Evolutionary conservation across 306 rosid genomes (phyloP).

Genomic region (Malus fusca): DNA sequence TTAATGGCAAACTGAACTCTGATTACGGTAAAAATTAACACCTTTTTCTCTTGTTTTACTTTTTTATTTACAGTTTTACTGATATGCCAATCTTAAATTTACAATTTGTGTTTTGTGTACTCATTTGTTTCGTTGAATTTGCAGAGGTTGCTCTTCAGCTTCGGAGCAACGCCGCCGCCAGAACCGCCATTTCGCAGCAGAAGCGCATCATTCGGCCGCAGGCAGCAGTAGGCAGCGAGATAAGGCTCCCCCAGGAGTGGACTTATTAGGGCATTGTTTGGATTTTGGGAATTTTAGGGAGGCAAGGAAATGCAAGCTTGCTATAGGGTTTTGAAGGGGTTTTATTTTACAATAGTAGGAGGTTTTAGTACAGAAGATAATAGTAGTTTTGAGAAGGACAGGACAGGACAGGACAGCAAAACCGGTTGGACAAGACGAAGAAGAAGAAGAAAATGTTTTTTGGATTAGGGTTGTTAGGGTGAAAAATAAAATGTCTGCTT

Average conservation of each 20-base stretch:
- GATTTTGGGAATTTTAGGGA: neutral
- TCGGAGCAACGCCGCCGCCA: constrained; percentile 2
- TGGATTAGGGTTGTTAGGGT: neutral
- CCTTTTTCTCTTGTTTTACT: neutral
- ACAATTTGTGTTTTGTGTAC: neutral
- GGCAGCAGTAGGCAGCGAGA: constrained; percentile 35
- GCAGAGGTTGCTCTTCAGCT: constrained; percentile 19
- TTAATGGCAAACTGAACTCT: constrained; percentile 9
- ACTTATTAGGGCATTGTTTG: constrained; percentile 31
- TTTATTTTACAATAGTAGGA: neutral
- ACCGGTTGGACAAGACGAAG: neutral
- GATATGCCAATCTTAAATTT: neutral
- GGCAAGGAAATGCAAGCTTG: neutral
- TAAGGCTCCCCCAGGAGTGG: constrained; percentile 75
- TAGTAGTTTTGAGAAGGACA: neutral
- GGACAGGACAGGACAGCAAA: constrained; percentile 6
- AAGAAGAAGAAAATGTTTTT: constrained; percentile 5
- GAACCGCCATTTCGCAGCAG: constrained; percentile 12
- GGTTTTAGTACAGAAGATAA: neutral
- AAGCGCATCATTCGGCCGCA: constrained; percentile 29
- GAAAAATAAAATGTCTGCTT: constrained; percentile 3
- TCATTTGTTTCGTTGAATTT: neutral
- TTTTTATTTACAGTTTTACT: neutral
- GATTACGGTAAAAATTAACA: constrained; percentile 30
- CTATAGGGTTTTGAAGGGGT: neutral